Percentiles rank a stretch among this genome's conserved stretches.
Evolutionary conservation across 805 yeast genomes (phyloP).

Genomic region (Spathaspora hagerdaliae): DNA sequence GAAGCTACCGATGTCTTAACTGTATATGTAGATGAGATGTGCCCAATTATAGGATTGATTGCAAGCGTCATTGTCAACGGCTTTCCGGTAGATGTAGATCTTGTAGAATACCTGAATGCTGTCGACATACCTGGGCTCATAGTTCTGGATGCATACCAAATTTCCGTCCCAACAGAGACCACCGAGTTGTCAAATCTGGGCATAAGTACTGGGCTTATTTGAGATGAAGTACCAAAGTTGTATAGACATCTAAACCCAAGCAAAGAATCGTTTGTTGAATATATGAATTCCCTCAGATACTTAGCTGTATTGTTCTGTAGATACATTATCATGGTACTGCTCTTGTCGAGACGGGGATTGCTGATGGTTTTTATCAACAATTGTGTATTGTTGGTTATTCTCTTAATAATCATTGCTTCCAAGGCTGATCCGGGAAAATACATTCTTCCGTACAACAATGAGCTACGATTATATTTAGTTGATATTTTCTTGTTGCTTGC

Average conservation of each 20-base stretch:
- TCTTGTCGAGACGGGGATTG: constrained; percentile 51
- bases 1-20: constrained; percentile 73
- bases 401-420: constrained; percentile 80
- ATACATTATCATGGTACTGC: constrained; percentile 60
- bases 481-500: neutral
- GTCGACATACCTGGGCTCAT: constrained; percentile 89
- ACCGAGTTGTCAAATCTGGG: constrained; percentile 57
- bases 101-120: constrained; percentile 79
- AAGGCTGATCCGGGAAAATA: constrained; percentile 81
- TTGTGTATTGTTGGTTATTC: constrained; percentile 58
- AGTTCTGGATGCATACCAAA: constrained; percentile 81
- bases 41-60: constrained; percentile 86
- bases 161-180: constrained; percentile 74
- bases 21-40: constrained; percentile 81
- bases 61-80: constrained; percentile 87
- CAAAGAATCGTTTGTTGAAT: constrained; percentile 79
- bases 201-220: constrained; percentile 29
- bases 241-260: constrained; percentile 78
- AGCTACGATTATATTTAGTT: constrained; percentile 16
- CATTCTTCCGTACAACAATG: constrained; percentile 78
- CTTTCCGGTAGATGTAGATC: constrained; percentile 80
- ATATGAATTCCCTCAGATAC: constrained; percentile 68
- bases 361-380: constrained; percentile 72
- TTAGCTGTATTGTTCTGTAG: constrained; percentile 65
- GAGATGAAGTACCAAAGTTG: constrained; percentile 46